Evolutionary conservation across 83 land plant genomes (phyloP).

Genomic region (Picea mariana): DNA sequence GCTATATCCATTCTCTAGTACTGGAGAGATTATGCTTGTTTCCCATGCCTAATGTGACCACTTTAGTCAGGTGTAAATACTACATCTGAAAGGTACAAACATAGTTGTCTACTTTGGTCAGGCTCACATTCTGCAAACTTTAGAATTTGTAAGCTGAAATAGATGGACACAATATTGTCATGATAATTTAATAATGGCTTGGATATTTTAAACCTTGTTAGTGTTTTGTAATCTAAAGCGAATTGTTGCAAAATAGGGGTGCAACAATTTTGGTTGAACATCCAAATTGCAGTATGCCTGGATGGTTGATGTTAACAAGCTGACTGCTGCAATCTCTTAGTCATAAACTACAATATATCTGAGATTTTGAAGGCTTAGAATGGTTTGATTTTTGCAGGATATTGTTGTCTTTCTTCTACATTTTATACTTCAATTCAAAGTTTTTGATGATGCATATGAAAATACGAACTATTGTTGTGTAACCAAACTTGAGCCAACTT

Average conservation of each 20-base stretch:
- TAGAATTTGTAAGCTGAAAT: constrained; percentile 7
- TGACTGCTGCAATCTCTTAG: background rate
- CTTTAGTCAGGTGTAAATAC: background rate
- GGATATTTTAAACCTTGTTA: background rate
- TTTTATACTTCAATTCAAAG: background rate
- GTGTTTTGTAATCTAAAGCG: background rate
- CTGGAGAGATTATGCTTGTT: background rate
- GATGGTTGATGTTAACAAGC: background rate
- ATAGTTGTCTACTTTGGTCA: background rate
- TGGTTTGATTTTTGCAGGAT: background rate
- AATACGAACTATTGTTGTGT: too few relatives aligned
- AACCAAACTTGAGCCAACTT: too few relatives aligned
- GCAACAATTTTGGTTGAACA: background rate
- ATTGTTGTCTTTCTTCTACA: background rate
- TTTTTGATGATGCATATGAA: too few relatives aligned
- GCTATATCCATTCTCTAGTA: background rate
- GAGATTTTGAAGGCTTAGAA: background rate
- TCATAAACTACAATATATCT: background rate
- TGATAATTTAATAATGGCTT: background rate
- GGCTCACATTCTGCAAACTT: background rate
- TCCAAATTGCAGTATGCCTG: background rate
- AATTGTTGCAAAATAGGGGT: background rate
- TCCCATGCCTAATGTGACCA: background rate
- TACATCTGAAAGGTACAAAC: background rate
- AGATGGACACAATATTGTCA: background rate